phyloP scores from a whole-genome alignment of 805 yeast genomes.

The Wickerhamiella azymoides region DNA sequence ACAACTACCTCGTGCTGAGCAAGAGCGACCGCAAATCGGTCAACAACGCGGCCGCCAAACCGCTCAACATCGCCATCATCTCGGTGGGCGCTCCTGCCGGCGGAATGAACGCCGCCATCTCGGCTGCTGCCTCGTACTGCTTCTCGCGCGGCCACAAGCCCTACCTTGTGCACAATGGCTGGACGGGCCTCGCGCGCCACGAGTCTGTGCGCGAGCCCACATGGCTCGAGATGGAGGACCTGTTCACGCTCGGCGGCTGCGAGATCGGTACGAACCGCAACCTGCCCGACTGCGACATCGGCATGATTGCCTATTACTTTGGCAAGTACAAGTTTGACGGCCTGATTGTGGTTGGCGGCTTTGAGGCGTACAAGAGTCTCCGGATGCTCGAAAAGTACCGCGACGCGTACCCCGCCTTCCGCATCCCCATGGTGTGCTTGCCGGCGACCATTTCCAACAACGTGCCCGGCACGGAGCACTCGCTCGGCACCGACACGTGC shows the following conservation, averaged over 20 bases:
- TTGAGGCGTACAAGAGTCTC: constrained; percentile 85
- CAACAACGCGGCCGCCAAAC: constrained; percentile 27
- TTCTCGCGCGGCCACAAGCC: constrained; percentile 81
- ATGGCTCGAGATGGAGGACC: constrained; percentile 80
- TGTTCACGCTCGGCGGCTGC: constrained; percentile 87
- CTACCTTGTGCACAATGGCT: constrained; percentile 87
- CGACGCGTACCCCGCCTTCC: constrained; percentile 68
- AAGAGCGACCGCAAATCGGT: constrained; percentile 54
- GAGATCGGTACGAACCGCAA: constrained; percentile 93
- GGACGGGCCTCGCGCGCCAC: constrained; percentile 79
- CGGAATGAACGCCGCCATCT: constrained; percentile 82
- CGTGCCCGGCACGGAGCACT: constrained; percentile 97
- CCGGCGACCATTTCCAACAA: constrained; percentile 96
- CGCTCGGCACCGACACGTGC: constrained; percentile 92
- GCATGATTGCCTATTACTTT: constrained; percentile 83
- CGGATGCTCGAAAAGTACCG: constrained; percentile 72
- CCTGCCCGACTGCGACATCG: constrained; percentile 71
- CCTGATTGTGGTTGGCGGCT: constrained; percentile 84
- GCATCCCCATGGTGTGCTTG: constrained; percentile 84
- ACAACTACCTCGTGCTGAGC: constrained; percentile 58
- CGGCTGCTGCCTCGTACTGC: constrained; percentile 83
- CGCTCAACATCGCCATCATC: constrained; percentile 63
- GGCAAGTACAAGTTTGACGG: constrained; percentile 84
- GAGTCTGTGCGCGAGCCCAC: constrained; percentile 61
- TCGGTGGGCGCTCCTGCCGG: constrained; percentile 97